phyloP scores from a whole-genome alignment of 257 asterid genomes.

The Solanum chiquidenum region DNA sequence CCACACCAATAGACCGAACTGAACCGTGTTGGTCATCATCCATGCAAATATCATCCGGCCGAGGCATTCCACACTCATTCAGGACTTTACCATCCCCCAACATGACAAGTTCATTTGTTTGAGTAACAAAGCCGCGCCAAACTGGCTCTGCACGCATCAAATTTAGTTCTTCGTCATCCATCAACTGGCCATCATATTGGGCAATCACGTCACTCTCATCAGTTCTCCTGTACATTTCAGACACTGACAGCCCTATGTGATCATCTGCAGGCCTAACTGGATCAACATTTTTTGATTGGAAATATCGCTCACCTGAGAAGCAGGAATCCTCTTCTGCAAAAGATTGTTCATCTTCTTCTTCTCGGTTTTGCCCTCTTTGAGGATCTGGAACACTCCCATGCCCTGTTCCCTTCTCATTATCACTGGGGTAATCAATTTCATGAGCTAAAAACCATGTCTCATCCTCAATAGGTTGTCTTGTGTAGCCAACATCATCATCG shows the following conservation, averaged over 20 bases:
- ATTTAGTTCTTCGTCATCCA: constrained; percentile 82
- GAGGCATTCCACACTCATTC: constrained; percentile 52
- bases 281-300: constrained; percentile 57
- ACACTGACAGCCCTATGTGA: constrained; percentile 34
- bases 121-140: constrained; percentile 90
- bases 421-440: constrained; percentile 96
- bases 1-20: constrained; percentile 98
- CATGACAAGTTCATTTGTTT: constrained; percentile 65
- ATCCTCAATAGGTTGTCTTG: constrained; percentile 97
- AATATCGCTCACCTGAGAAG: constrained; percentile 69
- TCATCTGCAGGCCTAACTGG: constrained; percentile 43
- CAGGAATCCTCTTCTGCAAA: constrained; percentile 87
- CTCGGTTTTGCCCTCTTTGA: constrained; percentile 55
- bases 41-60: constrained; percentile 50
- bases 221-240: constrained; percentile 35
- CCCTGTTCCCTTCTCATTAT: constrained; percentile 79
- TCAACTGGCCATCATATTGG: constrained; percentile 75
- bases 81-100: constrained; percentile 49
- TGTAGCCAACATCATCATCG: constrained; percentile 92
- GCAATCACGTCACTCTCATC: constrained; percentile 45
- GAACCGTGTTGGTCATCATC: constrained; percentile 96
- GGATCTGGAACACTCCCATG: constrained; percentile 73
- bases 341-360: constrained; percentile 77
- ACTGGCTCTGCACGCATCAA: constrained; percentile 79
- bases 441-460: constrained; percentile 97